Base-by-base conservation (phyloP, 2,329 filamentous ascomycete genomes). In the Colletotrichum viniferum region DNA sequence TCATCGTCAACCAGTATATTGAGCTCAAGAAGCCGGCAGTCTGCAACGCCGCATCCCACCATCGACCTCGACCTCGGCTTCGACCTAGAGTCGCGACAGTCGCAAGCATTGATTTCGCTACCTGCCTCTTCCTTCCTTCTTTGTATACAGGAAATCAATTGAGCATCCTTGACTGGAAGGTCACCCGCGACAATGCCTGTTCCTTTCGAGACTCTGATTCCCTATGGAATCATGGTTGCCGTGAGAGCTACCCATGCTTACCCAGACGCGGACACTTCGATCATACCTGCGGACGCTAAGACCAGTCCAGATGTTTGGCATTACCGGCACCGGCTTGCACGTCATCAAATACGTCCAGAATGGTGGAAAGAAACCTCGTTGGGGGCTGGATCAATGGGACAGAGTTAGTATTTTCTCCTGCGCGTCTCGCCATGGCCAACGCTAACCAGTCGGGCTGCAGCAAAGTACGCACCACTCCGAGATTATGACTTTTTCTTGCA, bases 321-420 rank as follows among this genome's bases (percentile, higher is more conserved):
- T 89, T 74, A 88, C 90, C 63, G 91, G 91, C 76, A 88, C 88
- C 65, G 91, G 91, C 30, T 80, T 93, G 78, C 88, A 89, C 52
- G 88, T 88, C 78, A 84, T 93, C 78, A 90, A 87, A 81, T 87
- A 88, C 78, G 87, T 87, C 85, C 87, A 90, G 78, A 92, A 92
- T 82, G 91, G 91, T 76, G 89, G 90, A 80, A 92, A 92, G 86
- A 87, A 89, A 79, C 86, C 88, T 70, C 89, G 91, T 78, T 91
- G 90, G 81, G 90, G 89, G 9, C 76, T 93, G 72, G 91, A 93
- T 80, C 88, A 90, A 80, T 93, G 91, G 91, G 91, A 93, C 79
- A 90, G 83, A 84, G 91, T 92, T 83, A 78, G 87, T 82, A 61
- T 56, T 66, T 16, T 24, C 32, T 60, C 21, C 34, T 30, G 32